Percentiles rank a stretch among this genome's conserved stretches.
Conservation (phyloP, 139 green algal genomes). For the Micractinium conductrix region DNA sequence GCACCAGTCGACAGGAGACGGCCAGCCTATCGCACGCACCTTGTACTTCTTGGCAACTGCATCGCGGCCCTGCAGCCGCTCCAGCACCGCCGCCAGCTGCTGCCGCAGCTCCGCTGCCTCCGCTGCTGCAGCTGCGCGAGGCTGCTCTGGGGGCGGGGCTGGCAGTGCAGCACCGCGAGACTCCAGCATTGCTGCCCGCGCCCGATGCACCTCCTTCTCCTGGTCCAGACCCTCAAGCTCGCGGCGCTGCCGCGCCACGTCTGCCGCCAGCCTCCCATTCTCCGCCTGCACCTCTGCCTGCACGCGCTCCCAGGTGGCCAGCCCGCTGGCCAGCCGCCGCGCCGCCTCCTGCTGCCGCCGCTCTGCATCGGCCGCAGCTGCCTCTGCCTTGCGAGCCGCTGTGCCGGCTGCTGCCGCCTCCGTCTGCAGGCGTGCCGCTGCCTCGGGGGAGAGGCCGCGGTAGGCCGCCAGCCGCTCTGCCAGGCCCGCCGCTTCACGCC, state of each 20-base stretch:
- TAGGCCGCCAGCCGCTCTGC: slow-evolving; percentile 11
- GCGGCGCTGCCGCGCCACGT: not conserved
- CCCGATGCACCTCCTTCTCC: slow-evolving; percentile 29
- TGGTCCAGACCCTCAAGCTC: not conserved
- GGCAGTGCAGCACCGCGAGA: not conserved
- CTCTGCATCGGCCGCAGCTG: not conserved
- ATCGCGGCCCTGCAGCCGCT: slow-evolving; percentile 10
- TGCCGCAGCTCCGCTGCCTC: slow-evolving; percentile 1
- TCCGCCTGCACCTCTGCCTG: slow-evolving; percentile 31
- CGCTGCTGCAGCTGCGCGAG: not conserved
- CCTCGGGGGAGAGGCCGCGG: slow-evolving; percentile 1
- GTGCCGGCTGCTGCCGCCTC: not conserved
- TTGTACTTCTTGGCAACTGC: slow-evolving; percentile 18
- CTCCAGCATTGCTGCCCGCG: slow-evolving; percentile 21
- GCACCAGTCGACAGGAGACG: too few species aligned
- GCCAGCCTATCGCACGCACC: too few species aligned
- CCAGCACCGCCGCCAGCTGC: not conserved
- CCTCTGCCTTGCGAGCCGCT: not conserved
- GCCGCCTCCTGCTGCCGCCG: not conserved
- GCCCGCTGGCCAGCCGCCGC: not conserved
- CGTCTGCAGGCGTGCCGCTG: not conserved
- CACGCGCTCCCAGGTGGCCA: slow-evolving; percentile 28
- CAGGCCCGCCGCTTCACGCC: not conserved
- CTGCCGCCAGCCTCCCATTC: slow-evolving; percentile 12
- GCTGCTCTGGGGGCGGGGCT: not conserved